These are phyloP conservation scores for Pholiota microspora DNA, from an alignment of 768 basidiomycete genomes.

Conservation along the genomic window DNA sequence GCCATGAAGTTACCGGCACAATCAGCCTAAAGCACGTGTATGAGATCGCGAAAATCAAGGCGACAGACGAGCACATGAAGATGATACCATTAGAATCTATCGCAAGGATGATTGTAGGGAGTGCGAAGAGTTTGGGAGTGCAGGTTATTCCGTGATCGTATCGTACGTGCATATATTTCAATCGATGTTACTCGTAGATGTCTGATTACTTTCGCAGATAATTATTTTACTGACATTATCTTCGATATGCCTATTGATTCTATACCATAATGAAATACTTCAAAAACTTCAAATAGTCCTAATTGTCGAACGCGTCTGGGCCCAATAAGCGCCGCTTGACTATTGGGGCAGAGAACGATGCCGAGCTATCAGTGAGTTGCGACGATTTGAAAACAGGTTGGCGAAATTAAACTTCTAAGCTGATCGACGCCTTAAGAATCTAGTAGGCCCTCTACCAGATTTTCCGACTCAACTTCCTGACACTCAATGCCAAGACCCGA, in stretches of 20 bases:
- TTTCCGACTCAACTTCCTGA: conserved; percentile 12
- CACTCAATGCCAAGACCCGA: conserved; percentile 16
- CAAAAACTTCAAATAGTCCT: conserved; percentile 3
- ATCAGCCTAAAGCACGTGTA: conserved; percentile 96
- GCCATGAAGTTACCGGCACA: conserved; percentile 75
- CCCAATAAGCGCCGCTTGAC: conserved; percentile 7
- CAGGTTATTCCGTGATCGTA: conserved; percentile 77
- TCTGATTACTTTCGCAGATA: conserved; percentile 10
- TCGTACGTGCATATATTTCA: conserved; percentile 14
- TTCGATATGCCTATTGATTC: conserved; percentile 1
- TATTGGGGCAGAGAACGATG: conserved; percentile 19
- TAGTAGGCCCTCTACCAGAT: conserved; percentile 15
- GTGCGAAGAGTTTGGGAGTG: conserved; percentile 85
- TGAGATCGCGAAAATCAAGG: conserved; percentile 98
- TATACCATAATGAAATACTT: conserved; percentile 17
- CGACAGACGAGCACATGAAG: conserved; percentile 84
- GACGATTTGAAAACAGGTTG: conserved; percentile 14
- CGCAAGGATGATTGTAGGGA: conserved; percentile 84
- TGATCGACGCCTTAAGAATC: conserved; percentile 23
- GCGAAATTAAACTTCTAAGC: conserved; percentile 42
- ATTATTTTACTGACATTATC: conserved; percentile 8
- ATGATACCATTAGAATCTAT: conserved; percentile 86
- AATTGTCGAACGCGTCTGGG: conserved; percentile 6
- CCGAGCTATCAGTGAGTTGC: not conserved
- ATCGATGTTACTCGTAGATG: conserved; percentile 3